Percentiles rank a stretch among this genome's conserved stretches.
Conservation (phyloP, 2,329 filamentous ascomycete species). For the Monosporascus cannonballus region DNA sequence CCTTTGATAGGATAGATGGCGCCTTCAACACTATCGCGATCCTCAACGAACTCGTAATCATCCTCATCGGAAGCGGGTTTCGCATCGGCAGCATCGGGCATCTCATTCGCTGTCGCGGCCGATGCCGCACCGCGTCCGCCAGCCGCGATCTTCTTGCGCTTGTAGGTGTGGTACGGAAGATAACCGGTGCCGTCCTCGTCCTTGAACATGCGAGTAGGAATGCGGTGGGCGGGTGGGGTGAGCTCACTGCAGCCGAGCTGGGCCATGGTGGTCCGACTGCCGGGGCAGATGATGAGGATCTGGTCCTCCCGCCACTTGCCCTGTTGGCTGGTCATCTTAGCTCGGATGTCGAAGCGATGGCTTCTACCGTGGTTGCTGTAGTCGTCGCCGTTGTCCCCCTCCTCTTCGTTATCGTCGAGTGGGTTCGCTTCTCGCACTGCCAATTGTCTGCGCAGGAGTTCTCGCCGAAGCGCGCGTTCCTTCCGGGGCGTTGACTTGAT, state of each 20-base stretch:
- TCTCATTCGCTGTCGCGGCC: neutral
- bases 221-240: conserved; percentile 78
- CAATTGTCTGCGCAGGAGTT: neutral
- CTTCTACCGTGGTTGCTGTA: neutral
- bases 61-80: conserved; percentile 47
- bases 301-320: conserved; percentile 60
- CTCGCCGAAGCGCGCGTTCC: too few relatives aligned
- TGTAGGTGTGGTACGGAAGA: conserved; percentile 71
- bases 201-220: conserved; percentile 92
- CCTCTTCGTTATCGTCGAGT: too few relatives aligned
- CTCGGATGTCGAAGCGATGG: neutral
- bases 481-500: too few relatives aligned
- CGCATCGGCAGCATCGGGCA: conserved; percentile 18
- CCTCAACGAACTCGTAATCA: conserved; percentile 73
- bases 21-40: conserved; percentile 79
- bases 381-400: neutral
- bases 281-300: conserved; percentile 68
- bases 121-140: neutral
- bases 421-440: too few relatives aligned
- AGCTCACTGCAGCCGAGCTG: conserved; percentile 88
- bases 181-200: conserved; percentile 73
- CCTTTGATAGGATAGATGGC: conserved; percentile 79
- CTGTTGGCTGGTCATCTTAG: conserved; percentile 47
- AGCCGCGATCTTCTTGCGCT: conserved; percentile 44
- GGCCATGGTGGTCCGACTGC: conserved; percentile 83